Conservation (phyloP, 2,329 filamentous ascomycete species). For the Raffaelea arxii region DNA sequence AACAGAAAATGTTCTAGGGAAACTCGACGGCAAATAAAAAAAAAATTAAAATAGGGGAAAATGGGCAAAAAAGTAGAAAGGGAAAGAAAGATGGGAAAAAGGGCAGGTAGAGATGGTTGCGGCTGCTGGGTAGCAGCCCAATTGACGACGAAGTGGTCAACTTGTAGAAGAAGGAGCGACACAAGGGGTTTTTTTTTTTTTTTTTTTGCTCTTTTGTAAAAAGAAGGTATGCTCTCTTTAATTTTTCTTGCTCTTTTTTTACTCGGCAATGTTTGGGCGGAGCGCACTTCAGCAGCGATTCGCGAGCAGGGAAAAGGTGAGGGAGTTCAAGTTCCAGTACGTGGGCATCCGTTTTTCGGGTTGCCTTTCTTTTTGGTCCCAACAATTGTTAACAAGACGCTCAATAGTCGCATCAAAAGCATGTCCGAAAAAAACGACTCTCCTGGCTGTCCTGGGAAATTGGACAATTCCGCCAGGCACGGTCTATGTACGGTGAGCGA, state of each 20-base stretch:
- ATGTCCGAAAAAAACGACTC: no score
- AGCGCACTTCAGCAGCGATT: no score
- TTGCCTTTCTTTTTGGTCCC: no score
- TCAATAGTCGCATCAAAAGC: background rate
- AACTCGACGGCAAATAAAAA: no score
- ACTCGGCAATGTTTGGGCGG: background rate
- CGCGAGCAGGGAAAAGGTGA: no score
- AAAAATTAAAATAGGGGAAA: background rate
- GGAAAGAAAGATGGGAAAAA: background rate
- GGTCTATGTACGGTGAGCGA: background rate
- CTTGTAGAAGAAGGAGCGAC: constrained; percentile 10
- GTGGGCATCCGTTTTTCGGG: no score
- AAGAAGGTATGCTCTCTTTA: background rate
- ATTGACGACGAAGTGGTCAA: constrained; percentile 8
- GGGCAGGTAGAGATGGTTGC: background rate
- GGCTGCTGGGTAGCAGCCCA: constrained; percentile 11
- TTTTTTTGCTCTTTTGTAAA: background rate
- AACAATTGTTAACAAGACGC: no score
- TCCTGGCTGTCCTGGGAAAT: constrained; percentile 6
- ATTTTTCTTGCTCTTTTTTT: background rate
- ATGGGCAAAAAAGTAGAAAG: background rate
- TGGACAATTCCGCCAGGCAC: constrained; percentile 7
- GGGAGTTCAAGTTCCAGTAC: no score
- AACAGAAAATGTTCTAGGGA: no score
- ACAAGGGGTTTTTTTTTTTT: background rate